These are phyloP conservation scores for Helicocarpus griseus DNA, from an alignment of 2,329 filamentous ascomycete species.

Conservation along the genomic window DNA sequence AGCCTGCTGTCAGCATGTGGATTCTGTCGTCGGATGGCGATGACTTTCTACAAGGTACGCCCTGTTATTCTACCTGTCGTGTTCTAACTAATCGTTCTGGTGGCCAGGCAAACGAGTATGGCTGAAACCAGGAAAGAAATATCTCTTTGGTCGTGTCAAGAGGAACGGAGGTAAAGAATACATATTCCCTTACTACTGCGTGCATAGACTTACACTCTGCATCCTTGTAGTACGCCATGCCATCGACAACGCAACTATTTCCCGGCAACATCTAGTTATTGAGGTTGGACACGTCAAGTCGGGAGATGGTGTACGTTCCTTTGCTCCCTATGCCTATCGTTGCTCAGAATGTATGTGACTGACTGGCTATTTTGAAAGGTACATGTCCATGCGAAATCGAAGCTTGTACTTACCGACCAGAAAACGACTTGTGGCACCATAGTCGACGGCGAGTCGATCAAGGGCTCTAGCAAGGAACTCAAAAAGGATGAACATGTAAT, in stretches of 20 bases:
- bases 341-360: constrained; percentile 10
- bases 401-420: constrained; percentile 65
- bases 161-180: constrained; percentile 27
- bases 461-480: constrained; percentile 41
- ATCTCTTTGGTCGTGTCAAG: constrained; percentile 73
- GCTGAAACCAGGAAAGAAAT: constrained; percentile 75
- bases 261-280: constrained; percentile 77
- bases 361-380: constrained; percentile 40
- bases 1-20: constrained; percentile 46
- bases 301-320: constrained; percentile 53
- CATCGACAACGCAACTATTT: constrained; percentile 74
- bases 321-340: background rate
- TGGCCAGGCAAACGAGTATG: constrained; percentile 60
- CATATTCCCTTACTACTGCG: no score
- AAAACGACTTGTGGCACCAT: constrained; percentile 76
- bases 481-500: constrained; percentile 49
- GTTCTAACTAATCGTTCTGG: constrained; percentile 7
- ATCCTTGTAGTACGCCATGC: constrained; percentile 50
- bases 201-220: background rate
- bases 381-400: constrained; percentile 55
- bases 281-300: constrained; percentile 55
- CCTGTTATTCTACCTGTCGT: constrained; percentile 37
- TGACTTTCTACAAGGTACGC: constrained; percentile 35
- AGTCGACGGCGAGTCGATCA: constrained; percentile 63
- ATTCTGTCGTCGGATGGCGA: constrained; percentile 46